Evolutionary conservation across 441 rosid species (phyloP).

Genomic region (Monsonia emarginata): DNA sequence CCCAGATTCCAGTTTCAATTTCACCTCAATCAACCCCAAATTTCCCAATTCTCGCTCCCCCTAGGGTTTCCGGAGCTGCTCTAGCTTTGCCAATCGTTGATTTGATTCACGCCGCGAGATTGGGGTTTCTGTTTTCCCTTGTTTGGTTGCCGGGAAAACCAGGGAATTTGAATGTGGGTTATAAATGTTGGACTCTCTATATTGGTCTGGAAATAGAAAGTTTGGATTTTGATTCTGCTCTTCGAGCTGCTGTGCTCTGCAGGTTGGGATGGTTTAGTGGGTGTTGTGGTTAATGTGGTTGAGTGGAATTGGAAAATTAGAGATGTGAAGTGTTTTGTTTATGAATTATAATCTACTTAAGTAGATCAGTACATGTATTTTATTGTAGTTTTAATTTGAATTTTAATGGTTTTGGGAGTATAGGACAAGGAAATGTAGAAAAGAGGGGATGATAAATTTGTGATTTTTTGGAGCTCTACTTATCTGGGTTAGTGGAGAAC

Average conservation of each 20-base stretch:
- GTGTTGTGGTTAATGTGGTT: conserved; percentile 4
- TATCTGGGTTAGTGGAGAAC: neutral
- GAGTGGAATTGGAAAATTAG: neutral
- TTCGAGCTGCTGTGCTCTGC: neutral
- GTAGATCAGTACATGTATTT: neutral
- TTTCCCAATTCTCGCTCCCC: neutral
- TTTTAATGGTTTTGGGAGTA: too few relatives aligned
- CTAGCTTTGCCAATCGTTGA: neutral
- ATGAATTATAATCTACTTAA: neutral
- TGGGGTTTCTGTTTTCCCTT: neutral
- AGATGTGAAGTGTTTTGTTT: neutral
- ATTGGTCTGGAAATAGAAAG: neutral
- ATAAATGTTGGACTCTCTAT: neutral
- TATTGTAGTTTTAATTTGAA: neutral
- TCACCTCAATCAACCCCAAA: neutral
- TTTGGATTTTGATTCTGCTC: neutral
- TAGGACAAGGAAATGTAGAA: neutral
- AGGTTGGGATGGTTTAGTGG: neutral
- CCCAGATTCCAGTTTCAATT: neutral
- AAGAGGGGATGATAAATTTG: neutral
- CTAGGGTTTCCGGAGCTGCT: conserved; percentile 1
- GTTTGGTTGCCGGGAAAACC: conserved; percentile 7
- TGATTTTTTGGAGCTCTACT: neutral
- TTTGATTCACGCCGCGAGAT: neutral
- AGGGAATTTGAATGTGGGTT: neutral